Evolutionary conservation across 495 filamentous ascomycete species (phyloP).

Genomic region (Annulohypoxylon maeteangense): DNA sequence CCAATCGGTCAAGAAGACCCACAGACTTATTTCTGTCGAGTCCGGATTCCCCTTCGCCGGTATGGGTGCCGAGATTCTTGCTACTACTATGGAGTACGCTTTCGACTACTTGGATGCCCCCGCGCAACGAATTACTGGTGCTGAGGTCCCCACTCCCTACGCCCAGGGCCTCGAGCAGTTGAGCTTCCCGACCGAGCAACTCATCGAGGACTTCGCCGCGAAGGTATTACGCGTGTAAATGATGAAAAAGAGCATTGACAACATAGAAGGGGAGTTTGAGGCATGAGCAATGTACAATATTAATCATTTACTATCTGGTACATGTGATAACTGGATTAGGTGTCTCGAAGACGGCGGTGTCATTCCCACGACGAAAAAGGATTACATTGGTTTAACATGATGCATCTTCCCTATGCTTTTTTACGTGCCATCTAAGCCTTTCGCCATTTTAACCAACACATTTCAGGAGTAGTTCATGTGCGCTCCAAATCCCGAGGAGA

Average conservation of each 20-base stretch:
- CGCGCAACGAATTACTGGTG: conserved; percentile 91
- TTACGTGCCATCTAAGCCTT: background rate
- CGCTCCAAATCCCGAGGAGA: background rate
- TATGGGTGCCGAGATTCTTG: conserved; percentile 90
- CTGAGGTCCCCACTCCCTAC: conserved; percentile 96
- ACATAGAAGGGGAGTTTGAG: conserved; percentile 26
- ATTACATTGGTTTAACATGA: conserved; percentile 26
- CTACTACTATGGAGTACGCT: conserved; percentile 94
- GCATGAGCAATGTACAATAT: conserved; percentile 45
- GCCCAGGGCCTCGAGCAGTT: conserved; percentile 87
- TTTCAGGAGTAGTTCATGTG: background rate
- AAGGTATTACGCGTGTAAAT: conserved; percentile 83
- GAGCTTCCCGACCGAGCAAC: conserved; percentile 86
- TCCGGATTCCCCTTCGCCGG: conserved; percentile 96
- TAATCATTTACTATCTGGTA: conserved; percentile 39
- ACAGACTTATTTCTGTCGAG: conserved; percentile 89
- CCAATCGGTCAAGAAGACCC: conserved; percentile 98
- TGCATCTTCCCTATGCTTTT: background rate
- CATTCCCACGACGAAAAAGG: conserved; percentile 26
- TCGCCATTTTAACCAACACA: background rate
- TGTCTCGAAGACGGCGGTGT: conserved; percentile 40
- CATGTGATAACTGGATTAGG: conserved; percentile 25
- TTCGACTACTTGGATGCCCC: conserved; percentile 97
- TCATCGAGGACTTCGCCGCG: conserved; percentile 83
- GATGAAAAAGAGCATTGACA: background rate